Conservation (phyloP, 2,329 filamentous ascomycete species). For the Elsinoe australis region DNA sequence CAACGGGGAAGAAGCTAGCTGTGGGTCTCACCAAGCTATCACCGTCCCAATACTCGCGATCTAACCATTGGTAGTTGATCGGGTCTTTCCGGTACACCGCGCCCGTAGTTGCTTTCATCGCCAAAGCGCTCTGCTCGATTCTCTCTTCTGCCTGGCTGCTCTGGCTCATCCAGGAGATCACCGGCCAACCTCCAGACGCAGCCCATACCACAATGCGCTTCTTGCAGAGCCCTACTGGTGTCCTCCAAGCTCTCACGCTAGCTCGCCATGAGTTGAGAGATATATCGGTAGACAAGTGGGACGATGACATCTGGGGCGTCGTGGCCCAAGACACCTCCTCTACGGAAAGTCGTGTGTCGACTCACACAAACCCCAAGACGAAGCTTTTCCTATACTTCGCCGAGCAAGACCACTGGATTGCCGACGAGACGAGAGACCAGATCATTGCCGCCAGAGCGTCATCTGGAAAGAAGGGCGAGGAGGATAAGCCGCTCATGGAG, state of each 20-base stretch:
- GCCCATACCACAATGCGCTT: slow-evolving; percentile 45
- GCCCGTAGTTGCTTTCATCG: slow-evolving; percentile 26
- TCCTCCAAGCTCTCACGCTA: slow-evolving; percentile 52
- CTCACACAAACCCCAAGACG: slow-evolving; percentile 30
- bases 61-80: no score
- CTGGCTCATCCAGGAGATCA: slow-evolving; percentile 36
- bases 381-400: slow-evolving; percentile 54
- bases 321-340: no score
- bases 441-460: slow-evolving; percentile 42
- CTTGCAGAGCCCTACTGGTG: slow-evolving; percentile 41
- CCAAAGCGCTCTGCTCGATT: slow-evolving; percentile 36
- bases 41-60: no score
- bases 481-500: slow-evolving; percentile 45
- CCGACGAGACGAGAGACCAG: slow-evolving; percentile 49
- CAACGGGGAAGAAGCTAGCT: slow-evolving; percentile 35
- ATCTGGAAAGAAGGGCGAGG: slow-evolving; percentile 25
- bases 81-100: slow-evolving; percentile 16
- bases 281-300: slow-evolving; percentile 52
- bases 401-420: slow-evolving; percentile 55
- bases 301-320: slow-evolving; percentile 52
- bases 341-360: no score
- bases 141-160: slow-evolving; percentile 37
- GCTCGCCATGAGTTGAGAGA: slow-evolving; percentile 50
- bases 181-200: slow-evolving; percentile 38
- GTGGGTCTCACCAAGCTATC: slow-evolving; percentile 27